Base-by-base conservation (phyloP, 441 rosid species). In the Hura crepitans region DNA sequence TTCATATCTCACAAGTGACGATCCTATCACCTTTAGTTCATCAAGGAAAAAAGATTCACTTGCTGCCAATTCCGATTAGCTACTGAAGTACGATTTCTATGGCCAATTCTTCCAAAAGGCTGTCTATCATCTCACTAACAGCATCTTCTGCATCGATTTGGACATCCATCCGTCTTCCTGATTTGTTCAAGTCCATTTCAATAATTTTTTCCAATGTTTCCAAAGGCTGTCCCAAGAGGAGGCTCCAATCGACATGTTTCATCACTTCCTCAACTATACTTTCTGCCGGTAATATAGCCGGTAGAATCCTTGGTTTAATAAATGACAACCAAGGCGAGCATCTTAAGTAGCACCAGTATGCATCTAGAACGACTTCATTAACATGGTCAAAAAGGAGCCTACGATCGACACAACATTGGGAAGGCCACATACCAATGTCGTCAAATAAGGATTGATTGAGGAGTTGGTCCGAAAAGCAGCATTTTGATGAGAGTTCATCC, bases 321-420 rank as follows among this genome's bases (percentile, higher is more conserved):
- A 78, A 66, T 72, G 86, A 73, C 31, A 57, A 13, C 80, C 86
- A 78, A 13, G 85, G 87, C 53, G 81, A 80, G 71, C 64, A 76
- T 77, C 75, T 77, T 27, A 74, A 72, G 65, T 83, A 65, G 76
- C 74, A 68, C 54, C 60, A 74, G 66, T 65, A 63, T n/a, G 80
- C 72, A 72, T 85, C 89, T 62, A 74, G 77, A 59, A 89, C 83
- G 51, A 85, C 80, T 81, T 89, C 93, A 55, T 81, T 83, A 0
- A 85, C 62, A 72, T 83, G 85, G 72, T 83, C 94, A 43, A 78
- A 80, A 61, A 92, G 74, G 71, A 88, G 87, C 65, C 66, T 76
- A 1, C 53, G 80, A 63, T 83, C 68, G 0, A 31, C 68, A 55
- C 39, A 70, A 55, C 56, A 63, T 57, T 31, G 69, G 45, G 70